phyloP scores from a whole-genome alignment of 2,329 filamentous ascomycete genomes.

The Fusarium succisae region DNA sequence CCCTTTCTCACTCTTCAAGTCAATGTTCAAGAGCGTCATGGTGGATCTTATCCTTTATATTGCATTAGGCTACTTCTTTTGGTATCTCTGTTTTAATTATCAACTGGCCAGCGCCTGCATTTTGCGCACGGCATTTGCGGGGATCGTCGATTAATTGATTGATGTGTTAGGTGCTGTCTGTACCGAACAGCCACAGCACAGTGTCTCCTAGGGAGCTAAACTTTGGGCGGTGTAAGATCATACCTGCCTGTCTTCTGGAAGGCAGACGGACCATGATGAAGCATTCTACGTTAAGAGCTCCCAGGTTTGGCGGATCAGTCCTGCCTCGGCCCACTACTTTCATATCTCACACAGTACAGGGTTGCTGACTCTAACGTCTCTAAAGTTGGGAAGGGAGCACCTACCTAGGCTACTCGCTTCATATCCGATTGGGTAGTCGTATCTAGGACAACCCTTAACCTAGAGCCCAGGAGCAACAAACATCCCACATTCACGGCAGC shows the following conservation, averaged over 20 bases:
- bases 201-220: neutral
- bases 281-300: neutral
- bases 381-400: constrained; percentile 25
- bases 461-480: constrained; percentile 42
- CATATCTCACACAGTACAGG: constrained; percentile 38
- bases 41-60: constrained; percentile 21
- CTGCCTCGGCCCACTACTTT: constrained; percentile 28
- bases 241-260: constrained; percentile 17
- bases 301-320: constrained; percentile 24
- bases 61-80: neutral
- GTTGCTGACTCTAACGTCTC: constrained; percentile 21
- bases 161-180: neutral
- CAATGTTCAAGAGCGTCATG: constrained; percentile 23
- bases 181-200: neutral
- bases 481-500: constrained; percentile 41
- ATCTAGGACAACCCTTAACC: constrained; percentile 38
- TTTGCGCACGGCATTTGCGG: constrained; percentile 10
- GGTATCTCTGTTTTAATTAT: constrained; percentile 15
- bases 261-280: constrained; percentile 19
- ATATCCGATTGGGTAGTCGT: constrained; percentile 40
- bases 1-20: constrained; percentile 17
- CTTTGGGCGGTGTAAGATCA: constrained; percentile 15
- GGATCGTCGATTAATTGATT: neutral
- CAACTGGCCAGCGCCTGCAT: constrained; percentile 16
- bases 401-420: constrained; percentile 23